These are phyloP conservation scores for Chlorella variabilis DNA, from an alignment of 163 green algal genomes.

Conservation along the genomic window DNA sequence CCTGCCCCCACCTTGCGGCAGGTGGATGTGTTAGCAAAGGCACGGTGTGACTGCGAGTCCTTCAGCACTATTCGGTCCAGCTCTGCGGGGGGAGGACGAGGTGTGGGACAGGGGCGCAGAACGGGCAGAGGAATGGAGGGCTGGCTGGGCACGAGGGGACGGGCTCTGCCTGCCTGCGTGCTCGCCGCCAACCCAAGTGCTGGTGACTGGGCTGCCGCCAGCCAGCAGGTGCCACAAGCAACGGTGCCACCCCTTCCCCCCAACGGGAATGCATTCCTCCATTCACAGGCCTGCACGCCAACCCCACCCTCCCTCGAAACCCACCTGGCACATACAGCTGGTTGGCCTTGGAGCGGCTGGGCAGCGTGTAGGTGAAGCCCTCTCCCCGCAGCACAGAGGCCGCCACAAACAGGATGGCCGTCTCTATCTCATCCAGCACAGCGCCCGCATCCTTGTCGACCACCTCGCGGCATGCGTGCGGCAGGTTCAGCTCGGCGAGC, in stretches of 20 bases:
- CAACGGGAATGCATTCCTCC: too few relatives aligned
- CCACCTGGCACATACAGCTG: constrained; percentile 88
- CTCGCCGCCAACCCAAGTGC: too few relatives aligned
- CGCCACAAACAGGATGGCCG: constrained; percentile 72
- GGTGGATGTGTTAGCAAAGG: constrained; percentile 84
- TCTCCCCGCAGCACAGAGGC: constrained; percentile 67
- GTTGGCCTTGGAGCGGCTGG: constrained; percentile 83
- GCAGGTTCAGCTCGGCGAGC: constrained; percentile 70
- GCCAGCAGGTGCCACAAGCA: too few relatives aligned
- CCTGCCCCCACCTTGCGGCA: constrained; percentile 84
- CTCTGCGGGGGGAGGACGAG: constrained; percentile 50
- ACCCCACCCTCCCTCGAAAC: too few relatives aligned
- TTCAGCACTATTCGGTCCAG: constrained; percentile 97
- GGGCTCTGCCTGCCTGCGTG: too few relatives aligned
- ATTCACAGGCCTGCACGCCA: too few relatives aligned
- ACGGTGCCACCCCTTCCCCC: too few relatives aligned
- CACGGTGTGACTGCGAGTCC: constrained; percentile 73
- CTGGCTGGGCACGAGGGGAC: too few relatives aligned
- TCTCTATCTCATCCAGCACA: constrained; percentile 87
- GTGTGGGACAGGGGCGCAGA: too few relatives aligned
- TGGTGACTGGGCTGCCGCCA: too few relatives aligned
- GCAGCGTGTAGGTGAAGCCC: constrained; percentile 77
- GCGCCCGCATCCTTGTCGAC: constrained; percentile 84
- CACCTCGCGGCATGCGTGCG: constrained; percentile 77
- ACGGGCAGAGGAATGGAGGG: too few relatives aligned